Evolutionary conservation across 768 basidiomycete genomes (phyloP).

Genomic region (Saitozyma sp.): DNA sequence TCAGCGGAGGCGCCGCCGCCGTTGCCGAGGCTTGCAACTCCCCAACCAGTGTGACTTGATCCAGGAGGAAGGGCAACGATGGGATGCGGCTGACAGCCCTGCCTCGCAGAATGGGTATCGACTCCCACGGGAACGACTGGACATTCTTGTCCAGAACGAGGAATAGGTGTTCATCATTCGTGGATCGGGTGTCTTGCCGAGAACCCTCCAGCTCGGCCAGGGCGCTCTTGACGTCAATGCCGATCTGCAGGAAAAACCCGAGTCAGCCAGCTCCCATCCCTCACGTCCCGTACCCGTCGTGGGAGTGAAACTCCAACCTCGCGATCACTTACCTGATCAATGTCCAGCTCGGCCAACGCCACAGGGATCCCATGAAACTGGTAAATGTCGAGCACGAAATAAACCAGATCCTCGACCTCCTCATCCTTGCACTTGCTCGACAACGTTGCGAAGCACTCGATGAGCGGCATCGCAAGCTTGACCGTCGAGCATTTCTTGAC

Average conservation of each 20-base stretch:
- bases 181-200: constrained; percentile 26
- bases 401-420: constrained; percentile 90
- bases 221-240: constrained; percentile 73
- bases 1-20: constrained; percentile 5
- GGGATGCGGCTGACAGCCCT: constrained; percentile 91
- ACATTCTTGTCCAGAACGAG: constrained; percentile 85
- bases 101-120: constrained; percentile 78
- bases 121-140: constrained; percentile 93
- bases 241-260: constrained; percentile 50
- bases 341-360: constrained; percentile 85
- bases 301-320: not conserved
- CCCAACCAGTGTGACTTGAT: constrained; percentile 69
- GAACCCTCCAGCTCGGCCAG: constrained; percentile 70
- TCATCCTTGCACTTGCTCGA: constrained; percentile 82
- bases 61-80: constrained; percentile 79
- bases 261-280: not conserved
- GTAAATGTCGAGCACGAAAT: constrained; percentile 89
- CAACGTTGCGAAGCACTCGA: constrained; percentile 81
- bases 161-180: constrained; percentile 69
- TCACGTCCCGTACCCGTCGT: not conserved
- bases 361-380: constrained; percentile 89
- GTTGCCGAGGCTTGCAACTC: constrained; percentile 53
- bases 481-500: constrained; percentile 57
- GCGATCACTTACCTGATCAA: constrained; percentile 68
- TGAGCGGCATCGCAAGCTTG: constrained; percentile 67